A percentile compares a stretch with the other conserved stretches of the same genome.
These are phyloP conservation scores for Pyrenopolyporus hunteri DNA, from an alignment of 495 filamentous ascomycete species.

Conservation along the genomic window DNA sequence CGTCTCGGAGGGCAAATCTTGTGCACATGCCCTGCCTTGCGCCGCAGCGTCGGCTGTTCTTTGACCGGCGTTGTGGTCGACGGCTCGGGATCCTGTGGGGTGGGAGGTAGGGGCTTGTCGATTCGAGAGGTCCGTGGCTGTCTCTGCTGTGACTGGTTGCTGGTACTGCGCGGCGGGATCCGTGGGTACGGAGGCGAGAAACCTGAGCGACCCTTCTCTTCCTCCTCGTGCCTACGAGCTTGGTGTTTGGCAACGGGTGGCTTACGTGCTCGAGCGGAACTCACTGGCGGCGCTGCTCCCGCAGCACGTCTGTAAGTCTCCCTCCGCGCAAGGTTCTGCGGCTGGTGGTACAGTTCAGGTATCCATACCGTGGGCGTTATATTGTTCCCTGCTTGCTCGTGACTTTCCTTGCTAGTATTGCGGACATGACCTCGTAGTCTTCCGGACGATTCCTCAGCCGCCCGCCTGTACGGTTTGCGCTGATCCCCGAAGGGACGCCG, in stretches of 20 bases:
- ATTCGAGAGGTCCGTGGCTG: neutral
- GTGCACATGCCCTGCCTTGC: constrained; percentile 5
- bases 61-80: neutral
- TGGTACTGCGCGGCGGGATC: too few species aligned
- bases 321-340: constrained; percentile 19
- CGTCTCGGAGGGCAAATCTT: neutral
- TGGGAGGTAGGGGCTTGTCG: too few species aligned
- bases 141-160: neutral
- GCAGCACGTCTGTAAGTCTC: constrained; percentile 9
- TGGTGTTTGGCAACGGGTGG: neutral
- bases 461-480: neutral
- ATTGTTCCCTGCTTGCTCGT: neutral
- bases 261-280: neutral
- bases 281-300: constrained; percentile 18
- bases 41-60: constrained; percentile 8
- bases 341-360: constrained; percentile 27
- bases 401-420: too few species aligned
- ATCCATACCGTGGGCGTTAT: constrained; percentile 28
- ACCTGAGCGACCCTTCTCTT: too few species aligned
- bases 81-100: neutral
- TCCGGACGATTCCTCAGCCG: neutral
- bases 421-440: too few species aligned
- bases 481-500: neutral
- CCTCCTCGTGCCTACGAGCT: neutral
- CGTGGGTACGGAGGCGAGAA: too few species aligned